Evolutionary conservation across 805 yeast species (phyloP), one percentile per base, ranked within the genome.

Genomic region (Wickerhamomyces tratensis): DNA sequence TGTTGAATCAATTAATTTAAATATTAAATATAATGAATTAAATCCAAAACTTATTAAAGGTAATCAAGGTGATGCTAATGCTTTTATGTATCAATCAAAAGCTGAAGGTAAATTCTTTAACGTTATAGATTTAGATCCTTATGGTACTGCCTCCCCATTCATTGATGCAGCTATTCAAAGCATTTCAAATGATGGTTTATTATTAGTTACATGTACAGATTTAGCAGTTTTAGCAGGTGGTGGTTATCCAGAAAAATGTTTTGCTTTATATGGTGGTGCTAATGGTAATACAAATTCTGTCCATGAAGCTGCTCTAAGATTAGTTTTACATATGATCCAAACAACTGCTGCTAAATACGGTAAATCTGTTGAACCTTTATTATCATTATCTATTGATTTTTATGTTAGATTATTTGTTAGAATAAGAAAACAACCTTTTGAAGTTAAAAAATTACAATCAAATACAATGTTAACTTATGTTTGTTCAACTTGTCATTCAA

Each of bases 71-170:
- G 98, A 93, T 64, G 98, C 98, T n/a, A 87, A 84, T 49, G 77
- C 76, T 36, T 77, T 74, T 55, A 86, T 93, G 95, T 68, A 81
- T 41, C 64, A 45, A 58, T 64, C 54, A 48, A 63, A 63, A 53
- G 56, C 49, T 11, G 57, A 64, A 39, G 62, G 56, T 14, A 70
- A 65, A 26, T 67, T 68, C 41, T 88, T 82, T 63, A 95, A 93
- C 57, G 85, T 86, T 4, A 77, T 93, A 44, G 99, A 93, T 63
- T 71, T 93, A 41, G 99, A 93, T 62, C 99, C 99, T 0, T 93
- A 93, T 58, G 99, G 99, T 30, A 83, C 97, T 0, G 98, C 96
- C 0, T 77, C 96, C 0, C 98, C 98, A 7, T 93, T 93, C 58
- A 71, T 93, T 29, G 98, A 93, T 59, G 78, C 93, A 31, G 97